phyloP scores from a whole-genome alignment of 805 yeast genomes.

The Metschnikowia lochheadii region DNA sequence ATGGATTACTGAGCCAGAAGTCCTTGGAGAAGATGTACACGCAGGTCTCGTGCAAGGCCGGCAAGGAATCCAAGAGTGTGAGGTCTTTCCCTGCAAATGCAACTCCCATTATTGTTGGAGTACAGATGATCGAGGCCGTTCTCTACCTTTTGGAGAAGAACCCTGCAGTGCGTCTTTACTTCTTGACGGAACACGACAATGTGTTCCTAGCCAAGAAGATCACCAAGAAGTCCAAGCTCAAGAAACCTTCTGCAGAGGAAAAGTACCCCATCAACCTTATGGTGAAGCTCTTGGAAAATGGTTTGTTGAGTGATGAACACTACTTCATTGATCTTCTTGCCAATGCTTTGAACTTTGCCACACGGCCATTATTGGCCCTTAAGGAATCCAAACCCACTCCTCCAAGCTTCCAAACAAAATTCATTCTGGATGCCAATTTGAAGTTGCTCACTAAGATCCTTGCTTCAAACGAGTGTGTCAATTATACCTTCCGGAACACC shows the following conservation, averaged over 20 bases:
- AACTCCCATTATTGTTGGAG: slow-evolving; percentile 67
- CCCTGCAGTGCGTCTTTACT: slow-evolving; percentile 64
- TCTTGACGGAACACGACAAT: slow-evolving; percentile 69
- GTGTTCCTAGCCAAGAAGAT: slow-evolving; percentile 33
- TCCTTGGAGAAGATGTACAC: slow-evolving; percentile 60
- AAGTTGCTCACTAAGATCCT: slow-evolving; percentile 62
- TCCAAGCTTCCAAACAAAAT: slow-evolving; percentile 36
- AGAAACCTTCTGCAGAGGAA: slow-evolving; percentile 29
- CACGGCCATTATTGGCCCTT: slow-evolving; percentile 63
- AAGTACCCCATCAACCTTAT: slow-evolving; percentile 73
- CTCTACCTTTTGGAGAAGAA: slow-evolving; percentile 67
- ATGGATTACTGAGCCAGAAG: slow-evolving; percentile 61
- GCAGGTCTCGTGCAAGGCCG: slow-evolving; percentile 51
- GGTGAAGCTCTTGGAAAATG: slow-evolving; percentile 57
- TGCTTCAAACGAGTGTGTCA: slow-evolving; percentile 78
- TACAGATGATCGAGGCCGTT: slow-evolving; percentile 71
- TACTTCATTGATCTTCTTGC: slow-evolving; percentile 74
- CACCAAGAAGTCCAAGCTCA: slow-evolving; percentile 30
- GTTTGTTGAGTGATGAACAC: slow-evolving; percentile 65
- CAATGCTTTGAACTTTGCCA: slow-evolving; percentile 68
- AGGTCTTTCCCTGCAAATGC: slow-evolving; percentile 49
- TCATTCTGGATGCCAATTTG: slow-evolving; percentile 59
- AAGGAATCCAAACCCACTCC: slow-evolving; percentile 24
- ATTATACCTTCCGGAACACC: slow-evolving; percentile 79
- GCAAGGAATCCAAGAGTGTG: slow-evolving; percentile 4